A percentile compares a stretch with the other conserved stretches of the same genome.
Evolutionary conservation across 192 early-diverging fungal genomes (phyloP).

Genomic region (Podila verticillata): DNA sequence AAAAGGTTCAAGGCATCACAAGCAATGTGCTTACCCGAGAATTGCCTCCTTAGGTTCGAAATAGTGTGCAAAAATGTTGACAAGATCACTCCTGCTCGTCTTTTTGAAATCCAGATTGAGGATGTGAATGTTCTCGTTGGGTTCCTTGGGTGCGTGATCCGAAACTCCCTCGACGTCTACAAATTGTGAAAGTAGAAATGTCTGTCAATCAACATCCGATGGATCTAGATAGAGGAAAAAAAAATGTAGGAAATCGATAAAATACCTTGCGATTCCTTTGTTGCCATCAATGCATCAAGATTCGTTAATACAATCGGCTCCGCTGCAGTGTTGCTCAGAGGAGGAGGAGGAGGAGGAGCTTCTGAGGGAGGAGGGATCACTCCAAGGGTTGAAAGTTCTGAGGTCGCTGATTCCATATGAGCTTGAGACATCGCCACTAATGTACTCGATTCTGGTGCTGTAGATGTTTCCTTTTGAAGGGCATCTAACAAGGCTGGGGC

Average conservation of each 20-base stretch:
- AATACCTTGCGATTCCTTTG: background rate
- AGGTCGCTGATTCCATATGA: too few species aligned
- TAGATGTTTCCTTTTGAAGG: background rate
- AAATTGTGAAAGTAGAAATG: too few species aligned
- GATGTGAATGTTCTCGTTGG: background rate
- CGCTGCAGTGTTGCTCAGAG: background rate
- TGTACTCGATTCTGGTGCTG: background rate
- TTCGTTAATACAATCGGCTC: background rate
- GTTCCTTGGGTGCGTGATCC: background rate
- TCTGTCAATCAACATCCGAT: background rate
- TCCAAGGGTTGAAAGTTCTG: background rate
- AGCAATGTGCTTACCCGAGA: background rate
- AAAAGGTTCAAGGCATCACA: background rate
- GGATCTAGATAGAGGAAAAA: background rate
- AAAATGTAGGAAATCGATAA: background rate
- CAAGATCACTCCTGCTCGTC: background rate
- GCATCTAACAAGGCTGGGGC: background rate
- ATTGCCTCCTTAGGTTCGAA: background rate
- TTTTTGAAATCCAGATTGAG: background rate
- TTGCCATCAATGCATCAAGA: background rate
- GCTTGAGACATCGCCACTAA: too few species aligned
- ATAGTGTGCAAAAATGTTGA: background rate
- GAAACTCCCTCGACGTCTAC: background rate
- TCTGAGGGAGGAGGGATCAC: background rate
- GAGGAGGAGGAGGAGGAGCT: background rate